A percentile compares a stretch with the other conserved stretches of the same genome.
phyloP scores from a whole-genome alignment of 1,284 basidiomycete species.

The Acaromyces ingoldii region DNA sequence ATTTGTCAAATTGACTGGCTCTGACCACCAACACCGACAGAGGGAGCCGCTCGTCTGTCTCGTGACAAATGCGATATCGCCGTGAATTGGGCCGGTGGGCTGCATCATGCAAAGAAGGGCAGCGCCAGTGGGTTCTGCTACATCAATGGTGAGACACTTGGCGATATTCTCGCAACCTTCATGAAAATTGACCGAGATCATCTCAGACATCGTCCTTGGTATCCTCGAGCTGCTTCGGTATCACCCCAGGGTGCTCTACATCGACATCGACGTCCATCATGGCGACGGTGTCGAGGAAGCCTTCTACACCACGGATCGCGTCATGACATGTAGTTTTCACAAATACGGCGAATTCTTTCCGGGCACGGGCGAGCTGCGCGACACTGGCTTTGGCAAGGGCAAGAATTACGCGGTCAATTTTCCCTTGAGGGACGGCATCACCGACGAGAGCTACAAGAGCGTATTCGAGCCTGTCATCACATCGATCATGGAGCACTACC shows the following conservation, averaged over 20 bases:
- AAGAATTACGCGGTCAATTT: slow-evolving; percentile 91
- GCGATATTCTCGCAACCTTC: background rate
- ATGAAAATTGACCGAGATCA: background rate
- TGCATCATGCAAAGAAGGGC: slow-evolving; percentile 97
- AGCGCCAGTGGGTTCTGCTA: slow-evolving; percentile 99
- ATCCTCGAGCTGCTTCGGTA: slow-evolving; percentile 83
- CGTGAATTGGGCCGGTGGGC: slow-evolving; percentile 95
- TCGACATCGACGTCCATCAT: slow-evolving; percentile 97
- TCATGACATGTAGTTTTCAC: slow-evolving; percentile 95
- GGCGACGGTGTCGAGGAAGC: slow-evolving; percentile 98
- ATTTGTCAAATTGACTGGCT: background rate
- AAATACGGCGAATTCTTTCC: slow-evolving; percentile 93
- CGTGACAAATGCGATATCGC: slow-evolving; percentile 98
- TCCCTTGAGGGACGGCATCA: slow-evolving; percentile 89
- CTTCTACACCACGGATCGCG: slow-evolving; percentile 93
- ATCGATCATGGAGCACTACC: slow-evolving; percentile 91
- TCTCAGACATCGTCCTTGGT: slow-evolving; percentile 70
- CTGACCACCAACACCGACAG: slow-evolving; percentile 53
- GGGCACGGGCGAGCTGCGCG: slow-evolving; percentile 66
- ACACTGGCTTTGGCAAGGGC: slow-evolving; percentile 78
- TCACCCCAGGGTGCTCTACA: slow-evolving; percentile 83
- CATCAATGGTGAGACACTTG: slow-evolving; percentile 67
- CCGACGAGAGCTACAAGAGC: slow-evolving; percentile 88
- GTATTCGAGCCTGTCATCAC: slow-evolving; percentile 94
- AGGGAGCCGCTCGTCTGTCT: slow-evolving; percentile 91